These are phyloP conservation scores for Hygrophila difformis DNA, from an alignment of 257 asterid species.

Conservation along the genomic window DNA sequence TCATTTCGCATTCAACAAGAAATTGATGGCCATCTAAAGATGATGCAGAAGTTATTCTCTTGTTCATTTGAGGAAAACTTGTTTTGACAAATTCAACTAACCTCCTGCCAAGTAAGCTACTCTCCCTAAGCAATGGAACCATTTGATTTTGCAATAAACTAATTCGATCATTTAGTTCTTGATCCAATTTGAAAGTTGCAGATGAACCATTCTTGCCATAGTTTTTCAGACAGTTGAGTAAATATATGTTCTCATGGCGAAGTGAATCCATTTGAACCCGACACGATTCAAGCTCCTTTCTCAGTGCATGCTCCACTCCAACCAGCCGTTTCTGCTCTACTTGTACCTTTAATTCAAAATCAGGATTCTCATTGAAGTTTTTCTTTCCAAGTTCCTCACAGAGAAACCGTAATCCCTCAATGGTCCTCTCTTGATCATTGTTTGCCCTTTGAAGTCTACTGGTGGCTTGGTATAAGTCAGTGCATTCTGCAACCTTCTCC, in stretches of 20 bases:
- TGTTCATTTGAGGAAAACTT: slow-evolving; percentile 25
- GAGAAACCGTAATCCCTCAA: slow-evolving; percentile 67
- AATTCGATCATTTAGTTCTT: slow-evolving; percentile 62
- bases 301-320: slow-evolving; percentile 74
- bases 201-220: slow-evolving; percentile 47
- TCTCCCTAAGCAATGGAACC: slow-evolving; percentile 55
- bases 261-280: slow-evolving; percentile 68
- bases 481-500: slow-evolving; percentile 74
- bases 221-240: slow-evolving; percentile 64
- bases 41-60: slow-evolving; percentile 18
- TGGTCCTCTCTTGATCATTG: slow-evolving; percentile 81
- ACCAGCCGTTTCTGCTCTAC: slow-evolving; percentile 76
- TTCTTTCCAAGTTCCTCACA: slow-evolving; percentile 74
- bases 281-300: slow-evolving; percentile 85
- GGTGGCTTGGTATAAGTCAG: slow-evolving; percentile 72
- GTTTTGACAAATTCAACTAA: slow-evolving; percentile 52
- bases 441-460: slow-evolving; percentile 76
- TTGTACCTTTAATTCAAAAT: slow-evolving; percentile 57
- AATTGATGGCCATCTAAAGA: slow-evolving; percentile 42
- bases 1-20: slow-evolving; percentile 76
- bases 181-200: slow-evolving; percentile 74
- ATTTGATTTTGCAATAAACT: slow-evolving; percentile 68
- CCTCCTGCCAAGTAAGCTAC: slow-evolving; percentile 63
- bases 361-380: slow-evolving; percentile 31
- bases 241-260: slow-evolving; percentile 75